phyloP scores from a whole-genome alignment of 2,329 filamentous ascomycete genomes.

The Trichoderma sp. region DNA sequence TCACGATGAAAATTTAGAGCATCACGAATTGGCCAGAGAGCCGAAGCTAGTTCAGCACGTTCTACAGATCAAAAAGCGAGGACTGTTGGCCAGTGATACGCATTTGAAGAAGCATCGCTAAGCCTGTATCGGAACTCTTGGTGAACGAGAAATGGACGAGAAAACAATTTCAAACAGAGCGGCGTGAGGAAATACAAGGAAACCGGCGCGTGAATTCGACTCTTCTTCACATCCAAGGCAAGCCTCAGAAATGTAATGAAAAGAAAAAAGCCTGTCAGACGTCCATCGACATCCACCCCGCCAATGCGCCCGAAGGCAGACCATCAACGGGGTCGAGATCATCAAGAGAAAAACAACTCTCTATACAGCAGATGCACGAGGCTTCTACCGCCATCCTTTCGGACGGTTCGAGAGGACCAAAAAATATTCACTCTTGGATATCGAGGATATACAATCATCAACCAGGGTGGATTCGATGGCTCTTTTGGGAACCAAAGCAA shows the following conservation, averaged over 20 bases:
- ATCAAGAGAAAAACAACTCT: slow-evolving; percentile 69
- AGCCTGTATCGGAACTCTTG: too few species aligned
- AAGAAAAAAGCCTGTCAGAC: slow-evolving; percentile 76
- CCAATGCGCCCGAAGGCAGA: slow-evolving; percentile 73
- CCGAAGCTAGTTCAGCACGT: too few species aligned
- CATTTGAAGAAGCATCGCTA: too few species aligned
- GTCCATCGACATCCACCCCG: slow-evolving; percentile 81
- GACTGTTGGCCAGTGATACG: too few species aligned
- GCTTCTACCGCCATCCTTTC: slow-evolving; percentile 56
- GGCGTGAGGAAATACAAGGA: slow-evolving; percentile 37
- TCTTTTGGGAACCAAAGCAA: slow-evolving; percentile 89
- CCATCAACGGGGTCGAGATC: slow-evolving; percentile 77
- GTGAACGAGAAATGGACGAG: too few species aligned
- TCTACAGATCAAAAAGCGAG: too few species aligned
- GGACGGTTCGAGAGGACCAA: slow-evolving; percentile 57
- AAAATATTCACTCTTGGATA: slow-evolving; percentile 79
- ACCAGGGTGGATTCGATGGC: slow-evolving; percentile 94
- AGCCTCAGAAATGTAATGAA: slow-evolving; percentile 51
- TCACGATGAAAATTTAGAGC: too few species aligned
- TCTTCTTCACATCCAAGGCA: slow-evolving; percentile 53
- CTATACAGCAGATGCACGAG: slow-evolving; percentile 60
- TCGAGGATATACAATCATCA: slow-evolving; percentile 87
- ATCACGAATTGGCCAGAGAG: too few species aligned
- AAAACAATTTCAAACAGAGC: slow-evolving; percentile 22
- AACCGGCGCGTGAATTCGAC: neutral